phyloP scores from a whole-genome alignment of 257 asterid genomes.

The Vinca minor region DNA sequence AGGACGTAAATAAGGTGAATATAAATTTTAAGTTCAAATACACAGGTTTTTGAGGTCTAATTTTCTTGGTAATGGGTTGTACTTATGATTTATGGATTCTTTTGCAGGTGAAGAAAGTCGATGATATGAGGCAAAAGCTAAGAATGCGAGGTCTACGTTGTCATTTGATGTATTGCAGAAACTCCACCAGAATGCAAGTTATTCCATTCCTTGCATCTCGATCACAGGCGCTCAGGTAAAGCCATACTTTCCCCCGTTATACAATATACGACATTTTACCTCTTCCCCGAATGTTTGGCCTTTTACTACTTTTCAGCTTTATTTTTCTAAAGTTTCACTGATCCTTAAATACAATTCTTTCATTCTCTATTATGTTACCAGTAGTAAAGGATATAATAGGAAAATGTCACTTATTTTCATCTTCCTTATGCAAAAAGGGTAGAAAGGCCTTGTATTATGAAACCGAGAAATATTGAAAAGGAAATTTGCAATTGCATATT shows the following conservation, averaged over 20 bases:
- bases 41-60: background rate
- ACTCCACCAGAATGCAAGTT: conserved; percentile 73
- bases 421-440: no score
- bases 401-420: no score
- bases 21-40: background rate
- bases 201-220: conserved; percentile 84
- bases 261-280: no score
- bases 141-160: conserved; percentile 87
- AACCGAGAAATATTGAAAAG: no score
- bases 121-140: conserved; percentile 77
- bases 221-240: conserved; percentile 83
- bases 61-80: background rate
- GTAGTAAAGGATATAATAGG: no score
- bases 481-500: background rate
- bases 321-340: no score
- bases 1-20: conserved; percentile 53
- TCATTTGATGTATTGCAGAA: conserved; percentile 81
- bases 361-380: no score
- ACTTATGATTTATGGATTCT: background rate
- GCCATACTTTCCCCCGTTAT: no score
- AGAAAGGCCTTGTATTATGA: no score
- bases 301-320: no score
- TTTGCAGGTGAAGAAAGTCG: conserved; percentile 67
- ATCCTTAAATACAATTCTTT: no score
- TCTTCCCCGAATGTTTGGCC: no score